phyloP scores from a whole-genome alignment of 306 rosid species.

The Rosa chinensis region DNA sequence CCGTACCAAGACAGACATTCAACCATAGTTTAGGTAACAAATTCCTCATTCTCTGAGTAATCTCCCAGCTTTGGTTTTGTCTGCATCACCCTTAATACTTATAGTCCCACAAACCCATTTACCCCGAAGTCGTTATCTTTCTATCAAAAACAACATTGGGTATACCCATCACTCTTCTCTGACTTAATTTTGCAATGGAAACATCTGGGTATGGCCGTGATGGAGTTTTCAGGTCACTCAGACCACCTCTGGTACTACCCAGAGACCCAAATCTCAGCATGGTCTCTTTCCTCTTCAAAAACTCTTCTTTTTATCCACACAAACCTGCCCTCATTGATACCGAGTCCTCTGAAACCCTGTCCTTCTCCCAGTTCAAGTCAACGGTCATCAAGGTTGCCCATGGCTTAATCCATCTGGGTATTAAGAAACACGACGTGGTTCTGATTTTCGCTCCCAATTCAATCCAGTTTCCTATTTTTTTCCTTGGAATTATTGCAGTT shows the following conservation, averaged over 20 bases:
- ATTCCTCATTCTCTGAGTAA: too few species aligned
- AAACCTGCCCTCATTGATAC: conserved; percentile 69
- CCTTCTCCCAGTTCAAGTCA: conserved; percentile 56
- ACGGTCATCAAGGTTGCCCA: conserved; percentile 47
- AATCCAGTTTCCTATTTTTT: conserved; percentile 50
- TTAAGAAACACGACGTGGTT: conserved; percentile 75
- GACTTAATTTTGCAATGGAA: conserved; percentile 48
- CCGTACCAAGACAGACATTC: too few species aligned
- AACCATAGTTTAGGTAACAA: too few species aligned
- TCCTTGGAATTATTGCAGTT: conserved; percentile 51
- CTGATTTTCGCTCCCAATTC: conserved; percentile 76
- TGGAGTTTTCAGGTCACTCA: conserved; percentile 66
- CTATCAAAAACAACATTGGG: background rate
- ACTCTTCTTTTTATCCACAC: conserved; percentile 38
- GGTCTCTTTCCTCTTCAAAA: conserved; percentile 61
- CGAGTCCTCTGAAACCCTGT: conserved; percentile 41
- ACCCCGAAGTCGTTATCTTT: background rate
- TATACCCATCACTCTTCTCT: background rate
- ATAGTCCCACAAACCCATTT: too few species aligned
- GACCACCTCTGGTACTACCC: conserved; percentile 57
- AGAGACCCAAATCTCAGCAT: conserved; percentile 48
- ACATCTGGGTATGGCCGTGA: conserved; percentile 79
- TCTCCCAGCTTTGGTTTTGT: background rate
- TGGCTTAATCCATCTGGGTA: conserved; percentile 48
- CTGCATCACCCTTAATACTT: background rate